Evolutionary conservation across 768 basidiomycete genomes (phyloP).

Genomic region (Trametes cingulata): DNA sequence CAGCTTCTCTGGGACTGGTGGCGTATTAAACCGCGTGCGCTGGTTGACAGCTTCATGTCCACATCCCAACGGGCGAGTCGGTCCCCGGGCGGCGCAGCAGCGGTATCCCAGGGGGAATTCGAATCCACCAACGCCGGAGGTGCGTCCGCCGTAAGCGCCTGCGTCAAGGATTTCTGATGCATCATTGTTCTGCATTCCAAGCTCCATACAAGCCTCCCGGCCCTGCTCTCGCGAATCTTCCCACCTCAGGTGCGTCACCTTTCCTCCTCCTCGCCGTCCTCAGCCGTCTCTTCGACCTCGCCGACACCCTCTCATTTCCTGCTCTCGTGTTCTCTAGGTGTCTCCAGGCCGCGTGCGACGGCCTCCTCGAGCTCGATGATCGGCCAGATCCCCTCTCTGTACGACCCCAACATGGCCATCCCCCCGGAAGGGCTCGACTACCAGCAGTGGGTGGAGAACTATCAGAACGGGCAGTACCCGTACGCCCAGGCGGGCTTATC

Average conservation of each 20-base stretch:
- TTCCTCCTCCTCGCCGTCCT: neutral
- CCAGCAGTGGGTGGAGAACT: constrained; percentile 25
- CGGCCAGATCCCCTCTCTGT: constrained; percentile 26
- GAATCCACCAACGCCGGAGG: constrained; percentile 14
- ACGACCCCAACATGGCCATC: constrained; percentile 22
- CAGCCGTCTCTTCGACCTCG: neutral
- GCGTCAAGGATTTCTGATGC: constrained; percentile 11
- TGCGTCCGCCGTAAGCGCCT: constrained; percentile 16
- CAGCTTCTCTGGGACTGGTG: neutral
- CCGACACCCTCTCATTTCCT: neutral
- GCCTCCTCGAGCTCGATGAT: constrained; percentile 21
- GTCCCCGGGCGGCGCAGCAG: constrained; percentile 14
- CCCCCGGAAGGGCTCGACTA: constrained; percentile 22
- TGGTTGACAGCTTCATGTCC: constrained; percentile 18
- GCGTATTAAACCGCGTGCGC: constrained; percentile 17
- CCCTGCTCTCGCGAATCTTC: constrained; percentile 13
- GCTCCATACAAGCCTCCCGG: constrained; percentile 6
- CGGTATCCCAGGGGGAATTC: constrained; percentile 9
- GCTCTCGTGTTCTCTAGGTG: neutral
- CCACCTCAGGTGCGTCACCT: constrained; percentile 17
- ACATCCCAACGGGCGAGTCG: constrained; percentile 15
- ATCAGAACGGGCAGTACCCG: constrained; percentile 6
- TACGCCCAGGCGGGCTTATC: constrained; percentile 5
- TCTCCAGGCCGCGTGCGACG: neutral
- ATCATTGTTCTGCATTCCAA: constrained; percentile 19